These are phyloP conservation scores for Suillus brevipes DNA, from an alignment of 768 basidiomycete species.

Conservation along the genomic window DNA sequence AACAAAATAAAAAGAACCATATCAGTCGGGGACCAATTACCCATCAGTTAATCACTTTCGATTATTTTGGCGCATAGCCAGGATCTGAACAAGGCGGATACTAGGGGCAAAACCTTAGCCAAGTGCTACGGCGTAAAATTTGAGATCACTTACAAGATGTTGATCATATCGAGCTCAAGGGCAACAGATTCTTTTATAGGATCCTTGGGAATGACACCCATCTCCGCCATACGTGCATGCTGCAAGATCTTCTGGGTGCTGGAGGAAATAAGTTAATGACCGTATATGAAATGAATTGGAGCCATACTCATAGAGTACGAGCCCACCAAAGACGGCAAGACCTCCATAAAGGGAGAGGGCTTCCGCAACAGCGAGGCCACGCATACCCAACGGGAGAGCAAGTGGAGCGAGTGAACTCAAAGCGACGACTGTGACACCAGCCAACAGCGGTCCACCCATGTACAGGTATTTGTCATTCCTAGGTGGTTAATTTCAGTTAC, in stretches of 20 bases:
- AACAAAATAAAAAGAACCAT: not conserved
- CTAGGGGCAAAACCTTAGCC: constrained; percentile 37
- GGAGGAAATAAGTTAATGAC: constrained; percentile 4
- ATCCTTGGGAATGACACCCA: constrained; percentile 65
- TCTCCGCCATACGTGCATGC: constrained; percentile 73
- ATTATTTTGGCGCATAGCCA: constrained; percentile 62
- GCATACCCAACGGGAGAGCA: constrained; percentile 81
- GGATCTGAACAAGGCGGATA: constrained; percentile 78
- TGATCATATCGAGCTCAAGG: constrained; percentile 85
- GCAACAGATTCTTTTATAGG: constrained; percentile 77
- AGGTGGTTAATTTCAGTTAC: constrained; percentile 2
- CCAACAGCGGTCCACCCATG: constrained; percentile 85
- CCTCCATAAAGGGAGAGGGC: constrained; percentile 84
- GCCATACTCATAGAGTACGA: constrained; percentile 84
- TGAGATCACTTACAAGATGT: constrained; percentile 67
- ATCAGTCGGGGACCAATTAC: not conserved
- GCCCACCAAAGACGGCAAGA: constrained; percentile 82
- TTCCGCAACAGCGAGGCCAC: constrained; percentile 75
- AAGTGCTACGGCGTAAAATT: not conserved
- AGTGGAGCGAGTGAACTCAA: constrained; percentile 86
- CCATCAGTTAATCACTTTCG: constrained; percentile 43
- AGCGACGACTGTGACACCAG: constrained; percentile 86
- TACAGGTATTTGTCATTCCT: constrained; percentile 82
- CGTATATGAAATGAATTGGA: not conserved
- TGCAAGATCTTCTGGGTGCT: constrained; percentile 86